Conservation (phyloP, 2,329 filamentous ascomycete genomes). For the Trichoderma breve region DNA sequence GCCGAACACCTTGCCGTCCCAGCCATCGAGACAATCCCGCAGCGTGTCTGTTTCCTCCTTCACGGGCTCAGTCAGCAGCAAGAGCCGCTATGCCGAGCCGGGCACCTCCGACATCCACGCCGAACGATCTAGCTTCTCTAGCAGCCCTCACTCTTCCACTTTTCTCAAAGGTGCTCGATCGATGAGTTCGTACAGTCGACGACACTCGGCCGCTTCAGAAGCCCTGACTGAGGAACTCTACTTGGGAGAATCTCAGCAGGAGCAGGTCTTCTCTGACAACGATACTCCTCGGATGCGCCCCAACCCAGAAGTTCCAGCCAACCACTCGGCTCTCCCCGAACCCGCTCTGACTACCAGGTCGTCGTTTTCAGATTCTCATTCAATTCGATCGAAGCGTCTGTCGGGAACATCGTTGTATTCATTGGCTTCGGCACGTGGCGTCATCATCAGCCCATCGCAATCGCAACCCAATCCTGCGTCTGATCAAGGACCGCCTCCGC, state of each 20-base stretch:
- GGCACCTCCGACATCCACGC: slow-evolving; percentile 56
- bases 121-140: slow-evolving; percentile 61
- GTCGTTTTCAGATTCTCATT: slow-evolving; percentile 50
- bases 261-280: slow-evolving; percentile 45
- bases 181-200: slow-evolving; percentile 41
- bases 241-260: slow-evolving; percentile 40
- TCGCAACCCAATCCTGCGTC: slow-evolving; percentile 53
- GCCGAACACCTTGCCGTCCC: slow-evolving; percentile 13
- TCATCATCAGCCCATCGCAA: slow-evolving; percentile 44
- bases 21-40: slow-evolving; percentile 31
- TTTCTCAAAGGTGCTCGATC: slow-evolving; percentile 44
- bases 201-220: slow-evolving; percentile 44
- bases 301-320: slow-evolving; percentile 28
- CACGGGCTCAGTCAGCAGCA: slow-evolving; percentile 36
- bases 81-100: slow-evolving; percentile 57
- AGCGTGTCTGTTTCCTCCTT: slow-evolving; percentile 47
- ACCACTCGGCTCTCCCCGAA: slow-evolving; percentile 46
- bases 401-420: slow-evolving; percentile 74
- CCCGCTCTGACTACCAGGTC: slow-evolving; percentile 45
- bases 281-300: slow-evolving; percentile 48
- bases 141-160: slow-evolving; percentile 50
- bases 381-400: slow-evolving; percentile 55
- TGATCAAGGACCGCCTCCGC: slow-evolving; percentile 43
- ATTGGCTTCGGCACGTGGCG: slow-evolving; percentile 58
- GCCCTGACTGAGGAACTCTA: slow-evolving; percentile 39